phyloP scores from a whole-genome alignment of 208 protist genomes.

The Wallacemonas sp. region DNA sequence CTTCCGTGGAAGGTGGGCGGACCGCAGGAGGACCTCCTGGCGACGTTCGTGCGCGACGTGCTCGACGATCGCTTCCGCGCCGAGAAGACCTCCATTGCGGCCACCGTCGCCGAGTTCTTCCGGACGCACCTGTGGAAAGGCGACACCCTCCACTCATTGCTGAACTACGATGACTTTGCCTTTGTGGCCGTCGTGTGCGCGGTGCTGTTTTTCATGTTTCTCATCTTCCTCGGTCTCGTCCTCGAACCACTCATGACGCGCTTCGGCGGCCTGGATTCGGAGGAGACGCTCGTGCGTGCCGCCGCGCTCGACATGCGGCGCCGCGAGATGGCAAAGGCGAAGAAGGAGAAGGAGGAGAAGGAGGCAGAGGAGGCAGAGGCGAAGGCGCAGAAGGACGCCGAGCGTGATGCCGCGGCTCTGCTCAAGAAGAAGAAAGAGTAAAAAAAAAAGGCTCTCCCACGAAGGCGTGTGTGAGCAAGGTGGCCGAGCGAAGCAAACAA shows the following conservation, averaged over 20 bases:
- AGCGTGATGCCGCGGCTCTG: slow-evolving; percentile 3
- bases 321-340: slow-evolving; percentile 19
- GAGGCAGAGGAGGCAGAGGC: background rate
- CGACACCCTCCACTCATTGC: slow-evolving; percentile 35
- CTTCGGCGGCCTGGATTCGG: background rate
- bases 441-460: background rate
- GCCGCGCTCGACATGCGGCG: slow-evolving; percentile 4
- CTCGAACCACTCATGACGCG: slow-evolving; percentile 62
- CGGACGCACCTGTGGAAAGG: slow-evolving; percentile 36
- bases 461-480: background rate
- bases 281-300: background rate
- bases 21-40: slow-evolving; percentile 54
- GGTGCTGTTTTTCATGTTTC: slow-evolving; percentile 57
- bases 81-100: slow-evolving; percentile 60
- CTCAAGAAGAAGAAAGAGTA: slow-evolving; percentile 39
- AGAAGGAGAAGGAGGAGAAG: slow-evolving; percentile 8
- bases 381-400: background rate
- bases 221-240: slow-evolving; percentile 53
- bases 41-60: slow-evolving; percentile 54
- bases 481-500: background rate
- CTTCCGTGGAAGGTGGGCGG: slow-evolving; percentile 67
- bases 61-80: slow-evolving; percentile 39
- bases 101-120: slow-evolving; percentile 54
- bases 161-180: slow-evolving; percentile 72
- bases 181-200: slow-evolving; percentile 59